Base-by-base conservation (phyloP, 441 rosid genomes). In the Capsella rubella region DNA sequence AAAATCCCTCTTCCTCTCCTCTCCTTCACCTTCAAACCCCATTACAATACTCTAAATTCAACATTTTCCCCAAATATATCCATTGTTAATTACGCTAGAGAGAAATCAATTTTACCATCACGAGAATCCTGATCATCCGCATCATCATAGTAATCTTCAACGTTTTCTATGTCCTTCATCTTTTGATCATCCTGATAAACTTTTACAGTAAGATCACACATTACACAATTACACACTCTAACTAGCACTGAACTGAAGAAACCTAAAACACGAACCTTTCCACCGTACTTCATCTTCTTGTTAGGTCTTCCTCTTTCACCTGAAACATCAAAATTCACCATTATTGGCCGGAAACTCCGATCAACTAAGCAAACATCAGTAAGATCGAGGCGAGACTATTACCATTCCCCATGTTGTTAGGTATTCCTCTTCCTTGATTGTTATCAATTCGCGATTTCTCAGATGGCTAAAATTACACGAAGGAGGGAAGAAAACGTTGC, bases 1-100 rank as follows among this genome's bases (percentile, higher is more conserved):
- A 58, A 88, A 92, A 77, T 92, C 98, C 64, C 83, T 87, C 60
- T 77, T 88, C 43, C 80, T 88, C 74, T 80, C 93, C 70, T 90
- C 94, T n/a, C 66, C 83, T 31, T 83, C 94, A 11, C 86, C 93
- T 82, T 78, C 73, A 76, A 71, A 53, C 4, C 25, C 60, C 72
- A 73, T 10, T 55, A 64, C 7, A 54, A 69, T 8, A 54, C 14
- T 64, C 39, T 63, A 65, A 73, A 62, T 54, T 64, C 35, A 35
- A 3, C 6, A 40, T 71, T 69, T 15, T 37, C 29, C 50, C 32
- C 45, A 3, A 16, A 16, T 35, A 0, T 16, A 62, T 0, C 6
- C 8, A 42, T 42, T 21, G 7, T 5, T 5, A 4, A 67, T 15
- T 56, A 21, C 49, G 6, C 15, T 2, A 35, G 6, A 42, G 46